Evolutionary conservation across 1,284 basidiomycete species (phyloP).

Genomic region (Uromyces viciae-fabae): DNA sequence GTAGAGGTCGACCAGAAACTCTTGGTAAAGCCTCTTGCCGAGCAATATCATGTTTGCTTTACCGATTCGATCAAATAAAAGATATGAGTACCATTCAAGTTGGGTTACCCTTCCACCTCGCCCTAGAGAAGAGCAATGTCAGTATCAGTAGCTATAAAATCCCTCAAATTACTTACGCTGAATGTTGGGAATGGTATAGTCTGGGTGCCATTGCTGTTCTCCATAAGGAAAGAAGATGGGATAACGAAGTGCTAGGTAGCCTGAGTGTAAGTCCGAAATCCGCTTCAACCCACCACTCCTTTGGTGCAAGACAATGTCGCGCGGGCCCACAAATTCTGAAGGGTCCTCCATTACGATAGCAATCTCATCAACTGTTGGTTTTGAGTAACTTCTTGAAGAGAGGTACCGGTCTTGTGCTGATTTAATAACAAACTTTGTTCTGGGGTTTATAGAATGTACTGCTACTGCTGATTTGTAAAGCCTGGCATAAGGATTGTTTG

Average conservation of each 20-base stretch:
- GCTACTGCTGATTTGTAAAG: not conserved
- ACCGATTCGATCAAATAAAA: not conserved
- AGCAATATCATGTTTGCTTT: not conserved
- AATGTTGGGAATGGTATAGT: too few species aligned
- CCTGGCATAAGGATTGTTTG: slow-evolving; percentile 2
- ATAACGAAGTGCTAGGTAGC: not conserved
- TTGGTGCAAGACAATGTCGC: not conserved
- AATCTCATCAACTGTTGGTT: not conserved
- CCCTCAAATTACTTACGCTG: not conserved
- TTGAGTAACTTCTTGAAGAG: not conserved
- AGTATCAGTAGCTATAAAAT: not conserved
- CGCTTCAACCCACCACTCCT: not conserved
- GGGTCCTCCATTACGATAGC: not conserved
- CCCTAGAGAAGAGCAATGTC: not conserved
- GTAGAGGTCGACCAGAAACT: slow-evolving; percentile 6
- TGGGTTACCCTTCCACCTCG: not conserved
- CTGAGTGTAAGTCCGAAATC: not conserved
- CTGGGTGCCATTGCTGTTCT: not conserved
- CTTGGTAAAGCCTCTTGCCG: not conserved
- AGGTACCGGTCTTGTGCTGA: not conserved
- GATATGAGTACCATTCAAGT: slow-evolving; percentile 7
- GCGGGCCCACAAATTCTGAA: too few species aligned
- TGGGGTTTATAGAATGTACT: not conserved
- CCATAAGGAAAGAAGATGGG: slow-evolving; percentile 18
- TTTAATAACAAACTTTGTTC: not conserved